These are phyloP conservation scores for Globisporangium polare DNA, from an alignment of 352 stramenopile species.

Conservation along the genomic window DNA sequence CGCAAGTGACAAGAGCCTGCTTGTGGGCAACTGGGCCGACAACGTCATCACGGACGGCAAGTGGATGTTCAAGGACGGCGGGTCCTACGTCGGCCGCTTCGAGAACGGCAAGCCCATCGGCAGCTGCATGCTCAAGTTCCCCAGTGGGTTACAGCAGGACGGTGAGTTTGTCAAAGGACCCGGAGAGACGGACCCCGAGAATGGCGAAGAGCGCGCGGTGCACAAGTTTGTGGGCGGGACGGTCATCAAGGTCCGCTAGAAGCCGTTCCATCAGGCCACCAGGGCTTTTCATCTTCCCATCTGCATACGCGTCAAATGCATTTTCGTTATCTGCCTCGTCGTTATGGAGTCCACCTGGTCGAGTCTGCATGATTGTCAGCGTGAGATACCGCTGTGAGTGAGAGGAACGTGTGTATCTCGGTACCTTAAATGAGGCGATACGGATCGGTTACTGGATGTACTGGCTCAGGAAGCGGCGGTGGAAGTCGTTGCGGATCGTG, in stretches of 20 bases:
- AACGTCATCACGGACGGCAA: constrained; percentile 87
- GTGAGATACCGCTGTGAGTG: not conserved
- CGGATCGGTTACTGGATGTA: constrained; percentile 75
- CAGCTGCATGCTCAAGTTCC: constrained; percentile 85
- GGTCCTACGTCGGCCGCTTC: constrained; percentile 81
- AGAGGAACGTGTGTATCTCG: not conserved
- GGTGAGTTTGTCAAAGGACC: constrained; percentile 77
- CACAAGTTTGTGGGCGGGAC: constrained; percentile 72
- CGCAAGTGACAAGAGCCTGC: constrained; percentile 67
- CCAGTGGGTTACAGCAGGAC: constrained; percentile 78
- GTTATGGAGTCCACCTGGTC: not conserved
- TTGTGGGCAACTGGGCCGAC: constrained; percentile 85
- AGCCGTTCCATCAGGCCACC: not conserved
- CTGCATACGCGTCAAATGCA: constrained; percentile 7
- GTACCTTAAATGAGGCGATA: not conserved
- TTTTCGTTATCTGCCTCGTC: constrained; percentile 4
- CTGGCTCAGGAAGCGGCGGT: constrained; percentile 98
- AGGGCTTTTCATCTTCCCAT: not conserved
- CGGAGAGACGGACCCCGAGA: constrained; percentile 27
- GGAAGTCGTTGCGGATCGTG: constrained; percentile 99
- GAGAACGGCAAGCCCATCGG: constrained; percentile 85
- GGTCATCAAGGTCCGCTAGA: constrained; percentile 67
- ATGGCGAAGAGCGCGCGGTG: constrained; percentile 41
- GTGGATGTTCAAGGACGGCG: constrained; percentile 89
- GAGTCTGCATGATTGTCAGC: no score